Conservation (phyloP, 352 stramenopile species). For the Plasmopara halstedii region DNA sequence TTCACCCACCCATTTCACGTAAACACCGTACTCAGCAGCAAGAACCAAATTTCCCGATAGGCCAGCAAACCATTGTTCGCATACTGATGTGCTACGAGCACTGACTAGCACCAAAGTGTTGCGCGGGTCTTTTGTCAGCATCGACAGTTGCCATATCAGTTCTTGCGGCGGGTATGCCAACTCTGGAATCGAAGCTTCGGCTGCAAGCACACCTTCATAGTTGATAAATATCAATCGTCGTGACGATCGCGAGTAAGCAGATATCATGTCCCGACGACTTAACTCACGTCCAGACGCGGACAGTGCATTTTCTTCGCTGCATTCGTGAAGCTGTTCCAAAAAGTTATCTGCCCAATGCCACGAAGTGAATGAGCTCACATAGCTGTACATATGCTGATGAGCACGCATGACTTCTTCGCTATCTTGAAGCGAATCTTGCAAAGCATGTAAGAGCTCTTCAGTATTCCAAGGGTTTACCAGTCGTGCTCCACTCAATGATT, state of each 20-base stretch:
- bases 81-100: constrained; percentile 56
- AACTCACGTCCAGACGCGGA: constrained; percentile 65
- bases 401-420: constrained; percentile 60
- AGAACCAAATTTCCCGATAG: constrained; percentile 59
- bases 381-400: constrained; percentile 80
- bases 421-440: constrained; percentile 46
- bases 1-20: constrained; percentile 63
- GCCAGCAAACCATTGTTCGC: constrained; percentile 72
- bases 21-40: constrained; percentile 73
- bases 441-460: constrained; percentile 52
- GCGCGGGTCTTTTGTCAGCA: constrained; percentile 62
- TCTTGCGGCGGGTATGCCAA: constrained; percentile 80
- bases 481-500: constrained; percentile 77
- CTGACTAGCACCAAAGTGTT: constrained; percentile 78
- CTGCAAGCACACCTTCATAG: constrained; percentile 84
- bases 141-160: constrained; percentile 77
- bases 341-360: constrained; percentile 75
- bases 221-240: constrained; percentile 80
- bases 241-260: constrained; percentile 62
- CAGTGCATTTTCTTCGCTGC: constrained; percentile 61
- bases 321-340: constrained; percentile 70
- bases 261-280: constrained; percentile 82
- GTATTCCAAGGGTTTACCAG: constrained; percentile 87
- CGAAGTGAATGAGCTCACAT: constrained; percentile 72
- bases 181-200: constrained; percentile 79